Conservation (phyloP, 495 filamentous ascomycete genomes). For the Cryomyces antarcticus region DNA sequence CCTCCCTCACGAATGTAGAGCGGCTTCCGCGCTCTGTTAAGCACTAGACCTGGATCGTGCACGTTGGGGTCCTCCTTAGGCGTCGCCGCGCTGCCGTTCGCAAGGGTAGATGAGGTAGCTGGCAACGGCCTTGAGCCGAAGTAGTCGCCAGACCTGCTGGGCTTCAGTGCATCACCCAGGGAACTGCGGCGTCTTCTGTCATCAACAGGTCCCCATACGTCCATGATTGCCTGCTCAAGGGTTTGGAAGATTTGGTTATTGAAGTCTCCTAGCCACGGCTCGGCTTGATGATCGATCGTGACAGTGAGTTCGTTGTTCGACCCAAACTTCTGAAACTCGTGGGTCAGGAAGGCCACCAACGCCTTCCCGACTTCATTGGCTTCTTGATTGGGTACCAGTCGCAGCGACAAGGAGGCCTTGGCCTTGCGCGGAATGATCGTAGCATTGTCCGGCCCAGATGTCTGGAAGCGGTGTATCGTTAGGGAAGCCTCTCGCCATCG, state of each 20-base stretch:
- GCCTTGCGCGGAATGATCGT: conserved; percentile 77
- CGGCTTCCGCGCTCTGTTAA: conserved; percentile 27
- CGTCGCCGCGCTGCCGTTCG: conserved; percentile 19
- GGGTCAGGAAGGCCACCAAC: conserved; percentile 42
- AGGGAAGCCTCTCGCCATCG: conserved; percentile 92
- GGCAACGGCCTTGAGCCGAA: conserved; percentile 10
- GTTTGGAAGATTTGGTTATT: conserved; percentile 80
- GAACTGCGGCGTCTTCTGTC: conserved; percentile 10
- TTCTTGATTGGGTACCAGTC: conserved; percentile 83
- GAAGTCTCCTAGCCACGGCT: conserved; percentile 89
- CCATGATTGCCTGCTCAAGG: conserved; percentile 66
- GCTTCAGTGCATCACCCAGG: conserved; percentile 9
- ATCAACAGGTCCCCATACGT: conserved; percentile 48
- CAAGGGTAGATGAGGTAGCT: conserved; percentile 36
- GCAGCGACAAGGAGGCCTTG: conserved; percentile 67
- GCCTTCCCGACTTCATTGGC: conserved; percentile 47
- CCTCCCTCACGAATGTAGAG: conserved; percentile 93
- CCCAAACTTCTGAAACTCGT: conserved; percentile 51
- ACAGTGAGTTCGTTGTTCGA: conserved; percentile 67
- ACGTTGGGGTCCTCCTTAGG: not conserved
- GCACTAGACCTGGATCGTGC: conserved; percentile 1
- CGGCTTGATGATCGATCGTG: conserved; percentile 74
- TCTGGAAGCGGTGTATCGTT: conserved; percentile 82
- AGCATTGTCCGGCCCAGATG: conserved; percentile 59
- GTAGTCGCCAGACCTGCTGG: conserved; percentile 8